Evolutionary conservation across 805 yeast genomes (phyloP).

Genomic region (Ascoidea tarda): DNA sequence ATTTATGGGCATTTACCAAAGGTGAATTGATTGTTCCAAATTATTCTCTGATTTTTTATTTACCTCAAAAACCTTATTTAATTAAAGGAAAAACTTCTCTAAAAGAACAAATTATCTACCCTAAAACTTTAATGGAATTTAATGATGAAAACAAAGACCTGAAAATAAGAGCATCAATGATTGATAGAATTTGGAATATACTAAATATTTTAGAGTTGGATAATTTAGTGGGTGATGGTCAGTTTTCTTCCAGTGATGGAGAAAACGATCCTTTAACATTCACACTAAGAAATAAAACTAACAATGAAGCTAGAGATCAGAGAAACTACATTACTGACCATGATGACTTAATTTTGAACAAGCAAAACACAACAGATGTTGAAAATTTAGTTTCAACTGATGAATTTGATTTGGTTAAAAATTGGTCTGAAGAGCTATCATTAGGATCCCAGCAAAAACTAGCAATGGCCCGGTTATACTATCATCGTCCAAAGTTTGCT

Average conservation of each 20-base stretch:
- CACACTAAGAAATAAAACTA: conserved; percentile 11
- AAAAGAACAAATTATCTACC: conserved; percentile 82
- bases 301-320: conserved; percentile 19
- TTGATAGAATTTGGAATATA: conserved; percentile 36
- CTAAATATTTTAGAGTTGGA: conserved; percentile 44
- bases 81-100: conserved; percentile 55
- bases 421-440: conserved; percentile 83
- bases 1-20: conserved; percentile 71
- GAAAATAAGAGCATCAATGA: conserved; percentile 18
- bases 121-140: conserved; percentile 53
- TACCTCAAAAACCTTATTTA: conserved; percentile 87
- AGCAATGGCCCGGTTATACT: conserved; percentile 86
- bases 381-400: conserved; percentile 19
- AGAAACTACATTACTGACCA: too few species aligned
- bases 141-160: conserved; percentile 15
- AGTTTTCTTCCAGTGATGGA: conserved; percentile 2
- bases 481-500: conserved; percentile 86
- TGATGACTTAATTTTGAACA: conserved; percentile 1
- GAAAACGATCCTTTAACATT: conserved; percentile 3
- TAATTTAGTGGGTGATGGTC: conserved; percentile 35
- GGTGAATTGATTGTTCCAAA: conserved; percentile 52
- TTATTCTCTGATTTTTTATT: conserved; percentile 45
- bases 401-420: conserved; percentile 53
- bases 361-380: conserved; percentile 17
- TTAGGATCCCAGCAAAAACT: conserved; percentile 88